phyloP scores from a whole-genome alignment of 2,329 filamentous ascomycete species.

The Colletotrichum eremochloae region DNA sequence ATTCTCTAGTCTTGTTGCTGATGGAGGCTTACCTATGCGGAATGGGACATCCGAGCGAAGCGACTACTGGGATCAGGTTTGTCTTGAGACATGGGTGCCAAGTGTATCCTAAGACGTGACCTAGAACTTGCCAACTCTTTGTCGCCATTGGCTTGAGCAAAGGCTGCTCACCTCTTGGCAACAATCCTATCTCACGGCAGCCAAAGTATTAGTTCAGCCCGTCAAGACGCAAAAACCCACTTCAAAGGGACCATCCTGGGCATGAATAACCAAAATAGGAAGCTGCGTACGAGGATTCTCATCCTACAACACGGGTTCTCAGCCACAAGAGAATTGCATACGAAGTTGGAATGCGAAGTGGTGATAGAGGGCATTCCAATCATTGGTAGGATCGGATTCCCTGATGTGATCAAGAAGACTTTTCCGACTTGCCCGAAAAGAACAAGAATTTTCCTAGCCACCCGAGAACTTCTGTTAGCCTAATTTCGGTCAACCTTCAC shows the following conservation, averaged over 20 bases:
- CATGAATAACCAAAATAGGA: conserved; percentile 14
- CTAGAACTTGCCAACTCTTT: background rate
- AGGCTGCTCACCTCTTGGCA: conserved; percentile 18
- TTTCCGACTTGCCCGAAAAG: conserved; percentile 11
- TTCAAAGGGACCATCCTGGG: background rate
- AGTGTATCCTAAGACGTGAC: background rate
- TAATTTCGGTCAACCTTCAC: background rate
- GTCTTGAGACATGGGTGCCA: background rate
- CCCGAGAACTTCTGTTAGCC: background rate
- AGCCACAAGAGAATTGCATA: background rate
- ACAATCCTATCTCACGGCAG: conserved; percentile 20
- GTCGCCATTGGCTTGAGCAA: background rate
- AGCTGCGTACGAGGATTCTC: conserved; percentile 6
- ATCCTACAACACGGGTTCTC: conserved; percentile 12
- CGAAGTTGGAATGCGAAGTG: no score
- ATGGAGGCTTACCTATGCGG: background rate
- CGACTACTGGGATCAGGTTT: background rate
- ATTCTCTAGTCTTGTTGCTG: background rate
- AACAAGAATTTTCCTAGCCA: background rate
- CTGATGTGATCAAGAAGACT: background rate
- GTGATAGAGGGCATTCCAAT: background rate
- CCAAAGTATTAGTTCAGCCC: conserved; percentile 7
- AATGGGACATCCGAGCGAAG: background rate
- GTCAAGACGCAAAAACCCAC: background rate
- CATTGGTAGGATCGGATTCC: conserved; percentile 23